Evolutionary conservation across 1,284 basidiomycete genomes (phyloP), one percentile per base, ranked within the genome.

Genomic region (Uromyces viciae-fabae): DNA sequence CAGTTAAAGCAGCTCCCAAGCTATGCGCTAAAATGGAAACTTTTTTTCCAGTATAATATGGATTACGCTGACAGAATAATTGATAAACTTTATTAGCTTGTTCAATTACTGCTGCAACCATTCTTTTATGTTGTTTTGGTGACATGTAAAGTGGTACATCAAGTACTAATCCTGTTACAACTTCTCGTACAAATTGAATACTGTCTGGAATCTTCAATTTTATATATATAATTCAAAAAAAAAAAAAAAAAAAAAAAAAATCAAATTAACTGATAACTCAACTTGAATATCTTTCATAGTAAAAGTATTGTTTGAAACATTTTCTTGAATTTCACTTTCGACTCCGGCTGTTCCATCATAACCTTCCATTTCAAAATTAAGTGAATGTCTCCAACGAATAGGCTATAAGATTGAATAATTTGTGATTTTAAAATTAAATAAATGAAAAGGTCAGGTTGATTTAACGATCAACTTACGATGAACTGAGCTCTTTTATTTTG

Each of bases 61-160:
- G 85, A 79, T 86, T 86, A 0, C 86, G 83, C 9, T 82, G 64
- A 43, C 83, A 82, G 77, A 85, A 86, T n/a, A 86, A 82, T 2
- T 83, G 82, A 73, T 85, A 86, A 62, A 86, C 83, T 38, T 85
- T 81, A 71, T 86, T 86, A 22, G 85, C 82, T 77, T 86, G 85
- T 19, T 82, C 75, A 19, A 83, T 84, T 1, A 86, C 85, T 0
- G 85, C 85, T 36, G 82, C 76, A 19, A 85, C 82, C 84, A 85
- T 85, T 54, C 82, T 84, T 25, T 80, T 80, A 64, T 84, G 84
- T 81, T 86, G 85, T 19, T 82, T 82, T 7, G 71, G 64, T 31
- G 83, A 83, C 49, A 84, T 81, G 75, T 86, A 86, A 78, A 85
- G 84, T 2, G 85, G 85, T 0, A 86, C 84, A 74, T 86, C 86